Base-by-base conservation (phyloP, 1,139 yeast species). In the Yamadazyma conglobata region DNA sequence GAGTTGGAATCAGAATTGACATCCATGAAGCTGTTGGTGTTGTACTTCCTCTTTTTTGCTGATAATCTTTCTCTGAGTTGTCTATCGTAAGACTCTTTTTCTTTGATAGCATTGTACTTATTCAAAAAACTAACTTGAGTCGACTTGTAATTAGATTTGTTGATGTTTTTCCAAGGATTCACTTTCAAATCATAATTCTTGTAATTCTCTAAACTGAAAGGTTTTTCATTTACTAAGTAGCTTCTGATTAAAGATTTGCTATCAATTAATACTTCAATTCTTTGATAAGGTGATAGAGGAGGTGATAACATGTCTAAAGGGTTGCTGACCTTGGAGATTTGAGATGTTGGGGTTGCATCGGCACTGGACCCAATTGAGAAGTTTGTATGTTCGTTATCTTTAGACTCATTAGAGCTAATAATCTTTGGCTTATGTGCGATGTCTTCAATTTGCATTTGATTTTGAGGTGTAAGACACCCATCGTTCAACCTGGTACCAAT, bases 201-300 rank as follows among this genome's bases (percentile, higher is more conserved):
- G 45, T 57, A 64, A 42, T 70, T 61, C 39, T 73, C 75, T 32
- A 75, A 45, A 37, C 74, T 74, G 53, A 71, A 76, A 6, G 64
- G 61, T 15, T 52, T 52, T 18, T 49, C 30, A 15, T 44, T 37
- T 22, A 39, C 39, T 26, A 47, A 32, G 47, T 48, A 50, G 32
- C 54, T 34, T 39, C 29, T 46, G 34, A 35, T 33, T 6, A 28
- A 20, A 14, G 34, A 24, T 22, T 34, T 33, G 22, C 22, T 42
- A 33, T 28, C 32, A 22, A 31, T 14, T 11, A 15, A 17, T 4
- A 31, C 11, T 18, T 37, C 32, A 29, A 34, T 41, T 35, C 65
- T 50, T 30, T 69, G 77, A 47, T 70, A 73, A 28, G 86, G 86
- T 2, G 84, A 77, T 39, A 77, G 58, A 24, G 86, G 86, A 9